Base-by-base conservation (phyloP, 2,329 filamentous ascomycete genomes). In the Pyrenophora graminea region DNA sequence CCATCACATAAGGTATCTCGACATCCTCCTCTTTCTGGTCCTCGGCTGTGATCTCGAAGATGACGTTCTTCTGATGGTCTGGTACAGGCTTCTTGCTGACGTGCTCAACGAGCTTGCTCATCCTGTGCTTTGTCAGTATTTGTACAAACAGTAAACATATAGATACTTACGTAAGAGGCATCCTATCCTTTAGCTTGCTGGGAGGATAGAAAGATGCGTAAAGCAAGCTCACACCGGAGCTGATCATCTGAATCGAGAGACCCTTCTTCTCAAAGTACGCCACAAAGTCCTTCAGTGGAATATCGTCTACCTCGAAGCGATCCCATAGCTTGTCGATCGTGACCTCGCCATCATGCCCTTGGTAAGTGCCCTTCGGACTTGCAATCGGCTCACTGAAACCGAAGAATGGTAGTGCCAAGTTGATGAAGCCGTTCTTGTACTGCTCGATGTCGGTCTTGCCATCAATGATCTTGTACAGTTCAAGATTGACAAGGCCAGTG, bases 401-500 rank as follows among this genome's bases (percentile, higher is more conserved):
- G 64, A 99, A 96, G 83, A 99, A 97, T 1, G 94, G 94, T 58
- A 99, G 79, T 1, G 94, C 94, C 62, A 99, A 78, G 77, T 99
- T 99, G 77, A 97, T 82, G 75, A 99, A 99, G 13, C 94, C 94
- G 71, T 99, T 99, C 84, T 97, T 97, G 86, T 95, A 99, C 76
- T 97, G 90, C 77, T 97, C 94, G 59, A 97, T 88, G 64, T 97
- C 91, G n/a, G 83, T 85, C 81, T 99, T 97, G 70, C 91, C 93
- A 68, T 97, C 94, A 39, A 99, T 81, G 58, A 99, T 84, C 85
- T 99, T 99, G 86, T 90, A 97, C 40, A 97, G 79, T 79, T 99
- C 94, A 39, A 99, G 79, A 13, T 95, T 83, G 45, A 99, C 91
- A 39, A 99, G 82, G 51, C 94, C 94, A 2, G 94, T 99, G 10